Evolutionary conservation across 371 early-diverging fungal genomes (phyloP).

Genomic region (Lichtheimia corymbifera): DNA sequence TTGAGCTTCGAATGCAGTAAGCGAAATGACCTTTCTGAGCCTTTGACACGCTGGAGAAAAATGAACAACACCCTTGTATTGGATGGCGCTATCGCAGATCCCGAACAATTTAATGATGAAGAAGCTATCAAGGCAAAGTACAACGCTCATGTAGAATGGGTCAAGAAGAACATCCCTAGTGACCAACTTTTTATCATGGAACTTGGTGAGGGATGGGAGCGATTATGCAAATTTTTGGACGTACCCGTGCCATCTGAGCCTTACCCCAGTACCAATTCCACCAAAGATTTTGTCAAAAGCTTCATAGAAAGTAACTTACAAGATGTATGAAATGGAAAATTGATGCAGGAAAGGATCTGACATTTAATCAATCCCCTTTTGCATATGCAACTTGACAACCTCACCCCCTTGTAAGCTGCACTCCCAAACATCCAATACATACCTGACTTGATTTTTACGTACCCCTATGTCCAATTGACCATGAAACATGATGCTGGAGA

Average conservation of each 20-base stretch:
- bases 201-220: conserved; percentile 34
- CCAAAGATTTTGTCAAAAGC: neutral
- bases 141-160: conserved; percentile 31
- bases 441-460: too few relatives aligned
- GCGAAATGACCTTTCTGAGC: neutral
- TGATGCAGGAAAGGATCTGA: too few relatives aligned
- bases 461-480: too few relatives aligned
- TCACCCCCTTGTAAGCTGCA: too few relatives aligned
- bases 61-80: conserved; percentile 16
- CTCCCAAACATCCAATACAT: too few relatives aligned
- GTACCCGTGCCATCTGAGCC: conserved; percentile 12
- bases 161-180: conserved; percentile 26
- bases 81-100: conserved; percentile 20
- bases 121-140: conserved; percentile 21
- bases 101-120: conserved; percentile 16
- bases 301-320: neutral
- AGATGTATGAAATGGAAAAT: too few relatives aligned
- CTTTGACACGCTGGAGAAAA: neutral
- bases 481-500: too few relatives aligned
- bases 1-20: neutral
- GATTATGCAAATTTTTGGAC: conserved; percentile 17
- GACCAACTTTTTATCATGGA: conserved; percentile 28
- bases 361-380: too few relatives aligned
- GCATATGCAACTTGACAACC: too few relatives aligned
- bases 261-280: conserved; percentile 20